A percentile compares a stretch with the other conserved stretches of the same genome.
Conservation (phyloP, 2,329 filamentous ascomycete genomes). For the Proliferodiscus dingleyae region DNA sequence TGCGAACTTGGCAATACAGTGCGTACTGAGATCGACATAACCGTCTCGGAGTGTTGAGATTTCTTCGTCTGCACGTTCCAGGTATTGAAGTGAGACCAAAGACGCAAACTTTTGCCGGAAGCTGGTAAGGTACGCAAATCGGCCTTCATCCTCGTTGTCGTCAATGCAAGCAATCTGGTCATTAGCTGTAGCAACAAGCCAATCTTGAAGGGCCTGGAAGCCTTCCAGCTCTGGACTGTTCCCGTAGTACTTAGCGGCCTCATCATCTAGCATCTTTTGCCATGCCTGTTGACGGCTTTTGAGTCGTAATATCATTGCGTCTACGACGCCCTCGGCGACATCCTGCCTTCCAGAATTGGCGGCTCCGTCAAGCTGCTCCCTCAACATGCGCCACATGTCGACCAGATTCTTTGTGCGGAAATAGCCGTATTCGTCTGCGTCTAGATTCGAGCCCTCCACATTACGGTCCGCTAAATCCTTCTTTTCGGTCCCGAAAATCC, state of each 20-base stretch:
- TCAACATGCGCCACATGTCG: conserved; percentile 96
- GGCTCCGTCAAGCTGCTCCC: conserved; percentile 84
- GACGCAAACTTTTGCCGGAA: conserved; percentile 81
- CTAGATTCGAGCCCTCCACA: conserved; percentile 69
- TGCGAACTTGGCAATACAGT: conserved; percentile 85
- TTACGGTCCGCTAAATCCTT: conserved; percentile 75
- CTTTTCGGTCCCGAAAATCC: conserved; percentile 78
- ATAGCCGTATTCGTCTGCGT: conserved; percentile 82
- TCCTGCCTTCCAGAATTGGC: conserved; percentile 80
- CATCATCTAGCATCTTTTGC: conserved; percentile 84
- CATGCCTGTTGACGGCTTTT: conserved; percentile 78
- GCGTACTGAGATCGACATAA: conserved; percentile 91
- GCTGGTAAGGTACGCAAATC: conserved; percentile 75
- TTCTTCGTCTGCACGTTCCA: conserved; percentile 68
- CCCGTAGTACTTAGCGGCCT: conserved; percentile 68
- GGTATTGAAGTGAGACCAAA: conserved; percentile 74
- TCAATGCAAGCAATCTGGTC: conserved; percentile 99
- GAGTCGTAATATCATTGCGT: conserved; percentile 89
- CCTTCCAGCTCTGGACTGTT: conserved; percentile 54
- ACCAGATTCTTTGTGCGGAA: conserved; percentile 88
- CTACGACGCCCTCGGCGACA: conserved; percentile 90
- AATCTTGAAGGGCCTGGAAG: conserved; percentile 83
- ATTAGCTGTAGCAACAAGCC: conserved; percentile 94
- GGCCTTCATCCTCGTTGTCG: conserved; percentile 72
- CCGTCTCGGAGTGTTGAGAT: conserved; percentile 75